phyloP scores from a whole-genome alignment of 2,329 filamentous ascomycete genomes.

The Apiospora rasikravindrae region DNA sequence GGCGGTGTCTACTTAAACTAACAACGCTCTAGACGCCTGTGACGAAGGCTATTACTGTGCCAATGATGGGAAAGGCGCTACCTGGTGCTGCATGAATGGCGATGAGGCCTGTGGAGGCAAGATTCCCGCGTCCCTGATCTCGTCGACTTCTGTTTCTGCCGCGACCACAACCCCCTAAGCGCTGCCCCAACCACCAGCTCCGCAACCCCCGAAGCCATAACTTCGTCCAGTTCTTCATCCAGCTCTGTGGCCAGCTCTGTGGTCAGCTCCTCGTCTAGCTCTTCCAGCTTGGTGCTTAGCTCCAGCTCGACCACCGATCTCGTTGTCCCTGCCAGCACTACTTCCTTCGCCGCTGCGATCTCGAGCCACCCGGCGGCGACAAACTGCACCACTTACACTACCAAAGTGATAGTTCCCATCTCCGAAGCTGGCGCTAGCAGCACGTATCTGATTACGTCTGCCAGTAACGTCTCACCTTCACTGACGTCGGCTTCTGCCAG shows the following conservation, averaged over 20 bases:
- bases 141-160: constrained; percentile 44
- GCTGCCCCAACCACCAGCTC: constrained; percentile 32
- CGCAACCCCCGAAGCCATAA: not conserved
- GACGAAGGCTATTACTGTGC: constrained; percentile 67
- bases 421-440: constrained; percentile 20
- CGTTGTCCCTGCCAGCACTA: constrained; percentile 22
- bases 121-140: constrained; percentile 54
- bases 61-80: constrained; percentile 53
- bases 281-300: not conserved
- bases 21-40: constrained; percentile 58
- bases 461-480: not conserved
- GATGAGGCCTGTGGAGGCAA: constrained; percentile 55
- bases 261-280: not conserved
- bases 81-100: constrained; percentile 66
- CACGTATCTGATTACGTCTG: not conserved
- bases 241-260: not conserved
- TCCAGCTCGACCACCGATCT: constrained; percentile 19
- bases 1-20: constrained; percentile 25
- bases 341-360: constrained; percentile 24
- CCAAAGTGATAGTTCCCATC: constrained; percentile 22
- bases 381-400: constrained; percentile 24
- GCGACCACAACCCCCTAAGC: constrained; percentile 8
- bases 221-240: not conserved
- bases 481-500: not conserved
- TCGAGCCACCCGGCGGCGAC: constrained; percentile 21